phyloP scores from a whole-genome alignment of 1,139 yeast species.

The Arxiozyma telluris region DNA sequence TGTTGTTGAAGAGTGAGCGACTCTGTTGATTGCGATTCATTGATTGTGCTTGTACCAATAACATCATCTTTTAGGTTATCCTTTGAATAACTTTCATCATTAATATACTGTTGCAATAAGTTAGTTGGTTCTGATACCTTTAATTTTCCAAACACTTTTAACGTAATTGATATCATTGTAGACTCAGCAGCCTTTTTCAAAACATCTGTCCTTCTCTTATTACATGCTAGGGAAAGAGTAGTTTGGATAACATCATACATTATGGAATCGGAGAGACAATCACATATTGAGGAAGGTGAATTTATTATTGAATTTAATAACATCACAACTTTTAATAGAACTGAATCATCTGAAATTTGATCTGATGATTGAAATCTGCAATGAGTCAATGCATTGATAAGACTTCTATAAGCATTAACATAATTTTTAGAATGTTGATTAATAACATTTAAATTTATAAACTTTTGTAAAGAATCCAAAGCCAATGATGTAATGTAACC shows the following conservation, averaged over 20 bases:
- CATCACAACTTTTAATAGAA: conserved; percentile 70
- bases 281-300: conserved; percentile 49
- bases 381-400: conserved; percentile 72
- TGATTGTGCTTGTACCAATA: conserved; percentile 22
- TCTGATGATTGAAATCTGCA: conserved; percentile 96
- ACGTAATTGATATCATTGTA: conserved; percentile 64
- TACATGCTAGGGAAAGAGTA: conserved; percentile 85
- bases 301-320: conserved; percentile 58
- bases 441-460: conserved; percentile 53
- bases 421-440: conserved; percentile 41
- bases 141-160: conserved; percentile 56
- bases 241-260: conserved; percentile 87
- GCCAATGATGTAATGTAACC: conserved; percentile 83
- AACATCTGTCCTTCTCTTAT: conserved; percentile 84
- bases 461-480: conserved; percentile 61
- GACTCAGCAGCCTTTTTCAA: conserved; percentile 84
- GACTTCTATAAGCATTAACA: conserved; percentile 38
- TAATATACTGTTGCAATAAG: conserved; percentile 26
- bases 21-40: neutral
- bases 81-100: conserved; percentile 32
- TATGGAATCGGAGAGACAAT: conserved; percentile 65
- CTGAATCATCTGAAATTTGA: conserved; percentile 87
- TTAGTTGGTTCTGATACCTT: conserved; percentile 43
- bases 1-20: neutral
- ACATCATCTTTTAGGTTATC: conserved; percentile 30